These are phyloP conservation scores for Exophiala xenobiotica DNA, from an alignment of 2,329 filamentous ascomycete species.

Conservation along the genomic window DNA sequence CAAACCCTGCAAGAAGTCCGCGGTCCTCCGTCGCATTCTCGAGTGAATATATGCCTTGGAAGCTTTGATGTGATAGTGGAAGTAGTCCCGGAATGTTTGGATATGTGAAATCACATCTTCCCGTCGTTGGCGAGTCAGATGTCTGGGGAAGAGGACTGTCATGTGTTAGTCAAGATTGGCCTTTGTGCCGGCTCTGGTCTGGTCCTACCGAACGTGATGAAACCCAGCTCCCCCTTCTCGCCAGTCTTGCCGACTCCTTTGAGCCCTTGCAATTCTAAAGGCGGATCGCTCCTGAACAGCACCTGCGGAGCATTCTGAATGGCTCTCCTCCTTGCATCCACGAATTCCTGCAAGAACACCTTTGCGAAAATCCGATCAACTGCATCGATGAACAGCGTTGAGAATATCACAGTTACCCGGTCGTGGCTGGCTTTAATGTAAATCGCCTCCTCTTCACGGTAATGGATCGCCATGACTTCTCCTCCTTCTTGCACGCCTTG, in stretches of 20 bases:
- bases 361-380: constrained; percentile 97
- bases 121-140: constrained; percentile 85
- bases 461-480: constrained; percentile 93
- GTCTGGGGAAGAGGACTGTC: constrained; percentile 83
- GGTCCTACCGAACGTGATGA: constrained; percentile 88
- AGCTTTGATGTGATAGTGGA: constrained; percentile 99
- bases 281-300: constrained; percentile 90
- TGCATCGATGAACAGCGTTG: constrained; percentile 95
- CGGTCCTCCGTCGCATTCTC: constrained; percentile 94
- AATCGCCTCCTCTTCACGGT: constrained; percentile 97
- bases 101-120: constrained; percentile 97
- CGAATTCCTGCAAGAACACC: constrained; percentile 97
- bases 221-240: constrained; percentile 79
- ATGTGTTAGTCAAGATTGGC: constrained; percentile 40
- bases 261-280: constrained; percentile 83
- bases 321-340: constrained; percentile 88
- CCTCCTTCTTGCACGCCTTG: constrained; percentile 87
- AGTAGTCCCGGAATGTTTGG: constrained; percentile 99
- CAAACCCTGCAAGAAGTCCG: constrained; percentile 94
- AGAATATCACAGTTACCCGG: constrained; percentile 97
- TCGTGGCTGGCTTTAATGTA: constrained; percentile 98
- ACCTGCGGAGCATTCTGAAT: constrained; percentile 99
- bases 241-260: constrained; percentile 75
- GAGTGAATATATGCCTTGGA: constrained; percentile 99
- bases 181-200: not conserved